These are phyloP conservation scores for Pseudomonodictys pantanalensis DNA, from an alignment of 495 filamentous ascomycete genomes.

Conservation along the genomic window DNA sequence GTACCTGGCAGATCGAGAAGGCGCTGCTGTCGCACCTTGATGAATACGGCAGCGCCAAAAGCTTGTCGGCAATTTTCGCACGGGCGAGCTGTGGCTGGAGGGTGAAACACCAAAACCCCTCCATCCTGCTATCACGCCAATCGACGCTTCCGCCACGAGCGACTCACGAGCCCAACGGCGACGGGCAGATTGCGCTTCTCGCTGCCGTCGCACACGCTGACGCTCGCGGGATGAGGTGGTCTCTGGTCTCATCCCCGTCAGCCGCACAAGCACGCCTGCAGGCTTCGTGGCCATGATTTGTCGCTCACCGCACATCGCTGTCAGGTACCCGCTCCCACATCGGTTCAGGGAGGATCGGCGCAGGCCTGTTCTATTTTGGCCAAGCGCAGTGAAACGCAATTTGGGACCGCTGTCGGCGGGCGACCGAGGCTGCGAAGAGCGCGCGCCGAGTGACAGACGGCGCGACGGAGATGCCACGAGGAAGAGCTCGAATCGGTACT, in stretches of 20 bases:
- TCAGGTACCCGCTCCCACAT: constrained; percentile 28
- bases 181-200: neutral
- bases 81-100: constrained; percentile 11
- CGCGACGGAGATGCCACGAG: neutral
- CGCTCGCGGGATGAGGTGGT: neutral
- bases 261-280: neutral
- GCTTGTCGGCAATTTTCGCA: constrained; percentile 4
- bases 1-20: too few relatives aligned
- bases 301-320: constrained; percentile 4
- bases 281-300: neutral
- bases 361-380: constrained; percentile 24
- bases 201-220: neutral
- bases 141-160: neutral
- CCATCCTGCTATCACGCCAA: constrained; percentile 13
- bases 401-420: neutral
- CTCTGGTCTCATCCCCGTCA: neutral
- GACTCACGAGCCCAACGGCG: neutral
- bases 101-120: constrained; percentile 1
- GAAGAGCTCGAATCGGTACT: neutral
- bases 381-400: constrained; percentile 25
- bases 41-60: constrained; percentile 8
- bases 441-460: neutral
- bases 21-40: constrained; percentile 16
- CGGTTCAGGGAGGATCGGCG: constrained; percentile 25
- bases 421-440: neutral